phyloP scores from a whole-genome alignment of 768 basidiomycete genomes.

The Tricholoma furcatifolium region DNA sequence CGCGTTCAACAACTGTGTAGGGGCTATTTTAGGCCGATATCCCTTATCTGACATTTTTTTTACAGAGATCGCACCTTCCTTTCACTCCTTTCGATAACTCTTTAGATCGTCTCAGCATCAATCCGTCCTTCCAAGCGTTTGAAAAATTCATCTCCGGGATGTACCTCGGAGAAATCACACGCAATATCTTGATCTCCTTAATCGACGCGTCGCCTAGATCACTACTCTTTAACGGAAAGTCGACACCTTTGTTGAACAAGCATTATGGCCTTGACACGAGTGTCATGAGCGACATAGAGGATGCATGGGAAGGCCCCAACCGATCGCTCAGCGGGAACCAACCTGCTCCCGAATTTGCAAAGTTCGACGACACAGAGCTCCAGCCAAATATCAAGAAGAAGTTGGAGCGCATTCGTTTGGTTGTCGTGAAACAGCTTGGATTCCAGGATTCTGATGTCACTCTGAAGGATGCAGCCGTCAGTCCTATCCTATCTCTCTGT shows the following conservation, averaged over 20 bases:
- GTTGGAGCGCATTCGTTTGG: conserved; percentile 54
- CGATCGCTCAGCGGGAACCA: conserved; percentile 24
- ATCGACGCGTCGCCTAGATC: conserved; percentile 72
- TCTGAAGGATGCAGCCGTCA: conserved; percentile 55
- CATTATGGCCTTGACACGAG: conserved; percentile 97
- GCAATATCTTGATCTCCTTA: conserved; percentile 80
- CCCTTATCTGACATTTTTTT: conserved; percentile 3
- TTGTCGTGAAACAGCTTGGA: conserved; percentile 62
- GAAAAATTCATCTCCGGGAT: conserved; percentile 99
- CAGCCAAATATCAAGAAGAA: conserved; percentile 31
- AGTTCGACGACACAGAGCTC: conserved; percentile 32
- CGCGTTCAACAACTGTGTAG: conserved; percentile 90
- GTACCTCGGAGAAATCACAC: conserved; percentile 95
- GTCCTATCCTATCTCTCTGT: conserved; percentile 9
- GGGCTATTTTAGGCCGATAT: conserved; percentile 19
- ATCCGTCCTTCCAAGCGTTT: conserved; percentile 89
- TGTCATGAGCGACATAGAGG: conserved; percentile 83
- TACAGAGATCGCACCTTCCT: conserved; percentile 77
- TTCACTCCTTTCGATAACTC: conserved; percentile 89
- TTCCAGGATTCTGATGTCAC: conserved; percentile 56
- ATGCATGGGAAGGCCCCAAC: conserved; percentile 60
- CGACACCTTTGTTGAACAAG: conserved; percentile 69
- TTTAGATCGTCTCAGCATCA: conserved; percentile 92
- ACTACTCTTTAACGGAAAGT: conserved; percentile 79
- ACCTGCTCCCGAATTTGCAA: conserved; percentile 34